Evolutionary conservation across 345 rosid genomes (phyloP).

Genomic region (Microcos paniculata): DNA sequence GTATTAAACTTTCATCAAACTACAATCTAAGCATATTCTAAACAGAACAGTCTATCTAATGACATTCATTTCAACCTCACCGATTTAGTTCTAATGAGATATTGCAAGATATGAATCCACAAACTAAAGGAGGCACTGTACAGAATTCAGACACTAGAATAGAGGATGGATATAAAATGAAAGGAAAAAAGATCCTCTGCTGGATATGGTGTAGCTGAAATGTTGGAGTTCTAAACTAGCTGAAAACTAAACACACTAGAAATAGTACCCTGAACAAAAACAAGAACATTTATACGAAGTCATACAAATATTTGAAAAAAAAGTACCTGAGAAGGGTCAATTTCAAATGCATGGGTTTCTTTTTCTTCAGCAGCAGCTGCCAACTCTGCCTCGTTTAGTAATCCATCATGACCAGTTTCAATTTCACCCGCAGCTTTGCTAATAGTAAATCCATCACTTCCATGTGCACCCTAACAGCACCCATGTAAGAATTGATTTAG

Average conservation of each 20-base stretch:
- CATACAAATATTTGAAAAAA: not conserved
- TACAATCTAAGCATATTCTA: not conserved
- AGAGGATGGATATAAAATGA: not conserved
- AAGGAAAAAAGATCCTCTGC: not conserved
- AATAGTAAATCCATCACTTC: conserved; percentile 60
- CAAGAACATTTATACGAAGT: not conserved
- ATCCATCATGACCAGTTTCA: conserved; percentile 56
- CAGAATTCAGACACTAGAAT: not conserved
- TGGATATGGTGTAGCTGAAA: not conserved
- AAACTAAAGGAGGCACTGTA: not conserved
- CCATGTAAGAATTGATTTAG: not conserved
- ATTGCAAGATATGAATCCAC: not conserved
- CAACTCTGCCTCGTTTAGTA: conserved; percentile 81
- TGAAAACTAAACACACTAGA: not conserved
- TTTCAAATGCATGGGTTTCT: conserved; percentile 89
- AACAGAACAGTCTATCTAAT: not conserved
- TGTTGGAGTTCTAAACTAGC: conserved; percentile 1
- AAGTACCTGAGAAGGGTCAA: conserved; percentile 82
- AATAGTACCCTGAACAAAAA: not conserved
- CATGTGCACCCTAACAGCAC: conserved; percentile 39
- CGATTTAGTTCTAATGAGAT: not conserved
- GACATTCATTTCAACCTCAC: not conserved
- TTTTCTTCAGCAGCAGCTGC: conserved; percentile 95
- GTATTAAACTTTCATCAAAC: not conserved
- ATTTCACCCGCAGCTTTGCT: conserved; percentile 79